These are phyloP conservation scores for Neurospora sublineolata DNA, from an alignment of 495 filamentous ascomycete species.

Conservation along the genomic window DNA sequence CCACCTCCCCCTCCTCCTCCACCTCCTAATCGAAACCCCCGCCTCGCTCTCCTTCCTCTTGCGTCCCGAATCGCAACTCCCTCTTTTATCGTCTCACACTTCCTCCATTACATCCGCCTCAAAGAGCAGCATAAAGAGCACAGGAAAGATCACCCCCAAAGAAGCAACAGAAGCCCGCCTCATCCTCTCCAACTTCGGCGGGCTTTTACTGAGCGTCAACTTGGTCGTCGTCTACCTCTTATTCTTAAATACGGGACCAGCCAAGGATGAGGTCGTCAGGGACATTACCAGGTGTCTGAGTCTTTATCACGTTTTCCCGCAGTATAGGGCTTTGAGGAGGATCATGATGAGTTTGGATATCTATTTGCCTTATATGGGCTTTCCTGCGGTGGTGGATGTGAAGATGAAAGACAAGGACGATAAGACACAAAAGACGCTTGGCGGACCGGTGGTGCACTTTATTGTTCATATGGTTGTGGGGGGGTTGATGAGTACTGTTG, in stretches of 20 bases:
- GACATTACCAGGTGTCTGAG: conserved; percentile 20
- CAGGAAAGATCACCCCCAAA: not conserved
- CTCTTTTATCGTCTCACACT: conserved; percentile 4
- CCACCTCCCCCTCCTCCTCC: conserved; percentile 11
- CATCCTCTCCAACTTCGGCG: conserved; percentile 29
- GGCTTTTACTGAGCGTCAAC: conserved; percentile 25
- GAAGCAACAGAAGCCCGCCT: conserved; percentile 18
- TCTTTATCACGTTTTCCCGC: conserved; percentile 31
- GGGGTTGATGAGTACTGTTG: conserved; percentile 4
- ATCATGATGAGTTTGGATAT: not conserved
- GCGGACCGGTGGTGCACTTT: conserved; percentile 21
- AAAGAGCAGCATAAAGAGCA: no score
- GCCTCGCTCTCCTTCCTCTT: conserved; percentile 15
- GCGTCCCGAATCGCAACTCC: not conserved
- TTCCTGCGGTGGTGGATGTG: not conserved
- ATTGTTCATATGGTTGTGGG: conserved; percentile 15
- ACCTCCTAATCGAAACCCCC: conserved; percentile 12
- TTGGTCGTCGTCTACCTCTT: conserved; percentile 14
- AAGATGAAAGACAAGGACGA: not conserved
- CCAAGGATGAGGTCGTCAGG: conserved; percentile 4
- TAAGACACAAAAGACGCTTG: conserved; percentile 7
- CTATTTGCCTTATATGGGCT: not conserved
- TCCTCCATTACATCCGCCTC: conserved; percentile 3
- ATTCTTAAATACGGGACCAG: not conserved
- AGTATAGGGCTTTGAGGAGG: conserved; percentile 19